phyloP scores from a whole-genome alignment of 228 moss, liverwort and hornwort species.

The Sphagnum fallax region DNA sequence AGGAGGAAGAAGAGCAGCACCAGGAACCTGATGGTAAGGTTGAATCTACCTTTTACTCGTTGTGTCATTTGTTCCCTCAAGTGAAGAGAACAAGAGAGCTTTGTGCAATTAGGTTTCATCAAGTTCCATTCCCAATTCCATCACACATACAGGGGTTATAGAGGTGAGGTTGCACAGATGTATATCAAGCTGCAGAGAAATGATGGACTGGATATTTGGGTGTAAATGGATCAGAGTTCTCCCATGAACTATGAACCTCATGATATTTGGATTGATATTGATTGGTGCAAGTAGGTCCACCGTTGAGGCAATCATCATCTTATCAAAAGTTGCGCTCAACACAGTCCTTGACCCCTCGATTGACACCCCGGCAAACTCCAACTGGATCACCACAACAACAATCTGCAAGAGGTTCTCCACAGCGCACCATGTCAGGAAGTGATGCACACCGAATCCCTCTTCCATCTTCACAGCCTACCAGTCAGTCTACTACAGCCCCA shows the following conservation, averaged over 20 bases:
- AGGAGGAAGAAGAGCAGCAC: constrained; percentile 5
- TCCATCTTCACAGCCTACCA: constrained; percentile 33
- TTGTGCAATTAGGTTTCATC: too few relatives aligned
- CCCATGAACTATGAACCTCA: background rate
- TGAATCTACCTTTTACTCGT: too few relatives aligned
- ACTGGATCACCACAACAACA: constrained; percentile 25
- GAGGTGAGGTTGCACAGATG: background rate
- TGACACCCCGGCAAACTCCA: constrained; percentile 25
- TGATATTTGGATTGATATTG: background rate
- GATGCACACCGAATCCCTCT: constrained; percentile 25
- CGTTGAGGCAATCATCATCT: constrained; percentile 4
- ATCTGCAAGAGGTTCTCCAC: constrained; percentile 17
- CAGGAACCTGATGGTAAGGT: constrained; percentile 6
- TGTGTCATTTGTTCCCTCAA: background rate
- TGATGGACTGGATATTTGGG: background rate
- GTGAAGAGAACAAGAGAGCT: too few relatives aligned
- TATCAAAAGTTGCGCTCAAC: constrained; percentile 20
- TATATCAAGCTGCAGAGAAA: too few relatives aligned
- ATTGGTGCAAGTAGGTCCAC: constrained; percentile 3
- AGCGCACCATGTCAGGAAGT: constrained; percentile 5
- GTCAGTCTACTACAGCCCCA: constrained; percentile 47
- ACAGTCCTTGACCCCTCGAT: constrained; percentile 28
- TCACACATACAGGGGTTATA: background rate
- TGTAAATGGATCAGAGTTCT: background rate
- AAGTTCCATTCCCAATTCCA: background rate